These are phyloP conservation scores for Panicum miliaceum DNA, from an alignment of 176 grass and related monocot genomes.

Conservation along the genomic window DNA sequence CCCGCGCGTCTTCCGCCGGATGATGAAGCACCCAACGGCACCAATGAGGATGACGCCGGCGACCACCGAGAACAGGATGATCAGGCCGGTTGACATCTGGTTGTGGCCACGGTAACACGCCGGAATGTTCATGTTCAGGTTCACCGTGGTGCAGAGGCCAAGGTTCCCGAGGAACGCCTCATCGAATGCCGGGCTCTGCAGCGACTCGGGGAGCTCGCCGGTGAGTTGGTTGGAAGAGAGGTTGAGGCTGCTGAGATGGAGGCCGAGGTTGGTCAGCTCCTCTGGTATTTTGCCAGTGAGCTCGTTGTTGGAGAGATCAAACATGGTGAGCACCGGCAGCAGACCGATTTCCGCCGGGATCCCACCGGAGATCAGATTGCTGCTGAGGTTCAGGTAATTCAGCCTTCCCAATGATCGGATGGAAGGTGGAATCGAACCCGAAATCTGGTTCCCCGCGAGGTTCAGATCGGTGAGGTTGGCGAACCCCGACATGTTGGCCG, in stretches of 20 bases:
- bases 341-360: conserved; percentile 55
- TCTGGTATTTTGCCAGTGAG: conserved; percentile 55
- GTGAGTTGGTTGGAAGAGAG: conserved; percentile 66
- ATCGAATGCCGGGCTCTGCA: conserved; percentile 38
- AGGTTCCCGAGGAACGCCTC: conserved; percentile 54
- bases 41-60: conserved; percentile 14
- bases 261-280: conserved; percentile 35
- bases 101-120: conserved; percentile 7
- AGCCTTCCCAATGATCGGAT: conserved; percentile 16
- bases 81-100: conserved; percentile 11
- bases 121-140: neutral
- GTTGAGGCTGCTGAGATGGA: conserved; percentile 51
- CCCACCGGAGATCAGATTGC: conserved; percentile 47
- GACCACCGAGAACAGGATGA: conserved; percentile 45
- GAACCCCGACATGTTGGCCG: neutral
- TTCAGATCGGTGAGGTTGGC: conserved; percentile 13
- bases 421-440: conserved; percentile 39
- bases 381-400: conserved; percentile 40
- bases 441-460: conserved; percentile 49
- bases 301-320: conserved; percentile 71
- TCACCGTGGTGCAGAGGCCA: conserved; percentile 39
- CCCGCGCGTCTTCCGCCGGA: neutral
- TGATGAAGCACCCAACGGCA: conserved; percentile 1
- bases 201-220: conserved; percentile 44
- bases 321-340: conserved; percentile 38